These are phyloP conservation scores for Starmerella roubikii DNA, from an alignment of 805 yeast genomes.

Conservation along the genomic window DNA sequence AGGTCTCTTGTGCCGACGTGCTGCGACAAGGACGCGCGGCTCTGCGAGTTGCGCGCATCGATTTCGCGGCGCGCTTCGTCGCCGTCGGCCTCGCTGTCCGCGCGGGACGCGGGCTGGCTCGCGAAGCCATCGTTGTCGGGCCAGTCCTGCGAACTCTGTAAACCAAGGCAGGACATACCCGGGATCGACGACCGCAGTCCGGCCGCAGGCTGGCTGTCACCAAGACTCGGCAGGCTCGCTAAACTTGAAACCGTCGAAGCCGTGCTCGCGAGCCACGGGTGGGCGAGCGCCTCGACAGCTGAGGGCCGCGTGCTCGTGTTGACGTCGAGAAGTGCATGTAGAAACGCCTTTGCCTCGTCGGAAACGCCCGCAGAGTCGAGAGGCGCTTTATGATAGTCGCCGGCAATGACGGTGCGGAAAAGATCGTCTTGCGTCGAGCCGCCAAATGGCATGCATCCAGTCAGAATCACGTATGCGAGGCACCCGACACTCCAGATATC, in stretches of 20 bases:
- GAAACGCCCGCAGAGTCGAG: slow-evolving; percentile 54
- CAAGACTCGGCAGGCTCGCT: background rate
- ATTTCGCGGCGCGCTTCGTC: slow-evolving; percentile 14
- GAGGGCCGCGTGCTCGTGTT: slow-evolving; percentile 61
- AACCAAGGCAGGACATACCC: slow-evolving; percentile 16
- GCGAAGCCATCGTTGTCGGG: background rate
- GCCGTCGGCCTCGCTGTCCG: slow-evolving; percentile 15
- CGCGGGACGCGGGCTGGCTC: background rate
- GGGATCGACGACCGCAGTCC: background rate
- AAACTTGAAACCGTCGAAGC: background rate
- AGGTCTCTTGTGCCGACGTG: slow-evolving; percentile 19
- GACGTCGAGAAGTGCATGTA: slow-evolving; percentile 56
- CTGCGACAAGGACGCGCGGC: slow-evolving; percentile 9
- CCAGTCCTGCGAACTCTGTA: slow-evolving; percentile 5
- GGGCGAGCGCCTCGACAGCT: slow-evolving; percentile 62
- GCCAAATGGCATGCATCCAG: slow-evolving; percentile 90
- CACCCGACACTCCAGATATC: slow-evolving; percentile 99
- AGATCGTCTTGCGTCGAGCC: slow-evolving; percentile 82
- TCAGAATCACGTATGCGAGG: slow-evolving; percentile 74
- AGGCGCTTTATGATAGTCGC: slow-evolving; percentile 55
- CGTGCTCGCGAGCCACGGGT: slow-evolving; percentile 54
- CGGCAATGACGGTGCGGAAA: slow-evolving; percentile 59
- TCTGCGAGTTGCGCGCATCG: slow-evolving; percentile 12
- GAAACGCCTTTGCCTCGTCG: slow-evolving; percentile 55
- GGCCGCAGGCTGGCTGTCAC: background rate